These are phyloP conservation scores for Aspergillus incahuasiensis DNA, from an alignment of 495 filamentous ascomycete species.

Conservation along the genomic window DNA sequence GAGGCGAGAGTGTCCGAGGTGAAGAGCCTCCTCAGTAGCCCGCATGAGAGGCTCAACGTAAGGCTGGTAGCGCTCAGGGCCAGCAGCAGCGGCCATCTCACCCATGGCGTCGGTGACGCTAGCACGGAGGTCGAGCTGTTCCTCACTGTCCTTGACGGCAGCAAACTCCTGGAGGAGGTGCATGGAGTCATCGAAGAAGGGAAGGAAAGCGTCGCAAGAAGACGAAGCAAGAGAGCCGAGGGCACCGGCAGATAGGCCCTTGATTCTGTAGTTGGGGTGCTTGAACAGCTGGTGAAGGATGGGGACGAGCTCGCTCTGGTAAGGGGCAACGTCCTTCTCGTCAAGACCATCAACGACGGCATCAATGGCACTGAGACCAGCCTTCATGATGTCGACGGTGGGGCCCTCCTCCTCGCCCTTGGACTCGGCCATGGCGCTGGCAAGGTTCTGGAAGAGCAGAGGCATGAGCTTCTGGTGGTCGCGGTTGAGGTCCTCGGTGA, in stretches of 20 bases:
- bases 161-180: conserved; percentile 77
- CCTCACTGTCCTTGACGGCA: conserved; percentile 78
- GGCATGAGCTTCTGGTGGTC: conserved; percentile 81
- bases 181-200: conserved; percentile 89
- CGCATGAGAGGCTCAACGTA: conserved; percentile 87
- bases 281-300: conserved; percentile 76
- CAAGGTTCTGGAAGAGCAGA: conserved; percentile 79
- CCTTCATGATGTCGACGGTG: conserved; percentile 78
- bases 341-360: conserved; percentile 88
- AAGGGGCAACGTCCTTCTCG: conserved; percentile 69
- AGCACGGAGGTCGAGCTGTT: conserved; percentile 85
- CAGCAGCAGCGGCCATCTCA: conserved; percentile 84
- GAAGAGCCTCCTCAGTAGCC: conserved; percentile 84
- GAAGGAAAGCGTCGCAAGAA: conserved; percentile 74
- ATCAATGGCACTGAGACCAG: conserved; percentile 86
- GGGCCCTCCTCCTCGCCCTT: conserved; percentile 56
- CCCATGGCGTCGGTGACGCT: conserved; percentile 88
- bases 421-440: conserved; percentile 64
- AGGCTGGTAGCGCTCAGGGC: conserved; percentile 77
- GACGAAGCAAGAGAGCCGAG: conserved; percentile 85
- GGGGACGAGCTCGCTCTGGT: conserved; percentile 76
- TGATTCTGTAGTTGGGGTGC: conserved; percentile 83
- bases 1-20: conserved; percentile 83
- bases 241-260: conserved; percentile 81
- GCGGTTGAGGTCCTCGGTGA: conserved; percentile 79